Base-by-base conservation (phyloP, 2,329 filamentous ascomycete species). In the Monosporascus cannonballus region DNA sequence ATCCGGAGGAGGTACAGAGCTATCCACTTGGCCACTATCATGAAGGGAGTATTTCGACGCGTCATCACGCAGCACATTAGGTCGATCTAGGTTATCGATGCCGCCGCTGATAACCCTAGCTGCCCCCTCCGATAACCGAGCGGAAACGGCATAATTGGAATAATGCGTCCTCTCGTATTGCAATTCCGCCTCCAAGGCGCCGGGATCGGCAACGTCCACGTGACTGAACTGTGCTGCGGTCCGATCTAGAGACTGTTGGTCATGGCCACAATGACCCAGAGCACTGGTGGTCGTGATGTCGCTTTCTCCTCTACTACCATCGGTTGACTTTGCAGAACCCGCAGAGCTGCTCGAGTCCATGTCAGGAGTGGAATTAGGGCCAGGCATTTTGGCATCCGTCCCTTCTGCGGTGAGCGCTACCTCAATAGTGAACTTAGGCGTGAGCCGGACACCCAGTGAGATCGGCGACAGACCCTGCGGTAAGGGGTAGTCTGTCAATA, bases 381-480 rank as follows among this genome's bases (percentile, higher is more conserved):
- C 54, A 45, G 51, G 30, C 54, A 58, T 61, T 17, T 47, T 42
- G 20, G 55, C 47, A 51, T 60, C 53, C 15, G 48, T 44, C 24
- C 34, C 38, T 50, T 56, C 58, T 54, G 61, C 64, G n/a, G 47
- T 49, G 49, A 49, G 27, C 30, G 52, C 66, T 30, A 76, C 58
- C 45, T 75, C 69, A 18, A 89, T 69, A 30, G 78, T 73, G 76
- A 85, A 93, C 65, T 89, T 90, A 1, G 91, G 87, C 22, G 89
- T 84, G 6, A 96, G 77, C 38, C 89, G 81, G 17, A 83, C 80
- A 58, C 90, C 79, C 39, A 89, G 82, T 9, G 89, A 82, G 59
- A 97, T 88, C 15, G 89, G 87, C 36, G 79, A 67, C 41, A 87
- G 56, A 2, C 79, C 83, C n/a, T 76, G 69, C 0, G 88, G 84